Evolutionary conservation across 129 eudicot genomes (phyloP).

Genomic region (Artemisia tridentata): DNA sequence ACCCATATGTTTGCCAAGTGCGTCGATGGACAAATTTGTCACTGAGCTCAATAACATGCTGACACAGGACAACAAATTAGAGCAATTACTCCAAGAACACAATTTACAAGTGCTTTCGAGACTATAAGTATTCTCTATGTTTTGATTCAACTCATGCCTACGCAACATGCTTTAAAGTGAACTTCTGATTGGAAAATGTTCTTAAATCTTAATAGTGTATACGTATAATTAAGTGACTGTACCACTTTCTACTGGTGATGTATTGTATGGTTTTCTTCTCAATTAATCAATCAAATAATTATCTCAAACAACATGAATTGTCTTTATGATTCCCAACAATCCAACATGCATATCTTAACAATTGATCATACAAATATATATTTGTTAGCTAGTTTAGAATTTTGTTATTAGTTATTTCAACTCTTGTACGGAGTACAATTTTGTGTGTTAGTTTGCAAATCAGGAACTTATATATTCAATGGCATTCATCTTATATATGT

Average conservation of each 20-base stretch:
- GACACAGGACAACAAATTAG: slow-evolving; percentile 10
- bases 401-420: too few species aligned
- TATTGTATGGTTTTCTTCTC: neutral
- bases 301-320: too few species aligned
- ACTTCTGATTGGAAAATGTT: neutral
- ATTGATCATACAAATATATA: too few species aligned
- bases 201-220: neutral
- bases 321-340: too few species aligned
- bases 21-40: slow-evolving; percentile 47
- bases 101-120: neutral
- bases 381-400: too few species aligned
- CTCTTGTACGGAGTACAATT: too few species aligned
- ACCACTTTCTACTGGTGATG: neutral
- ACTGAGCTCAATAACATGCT: slow-evolving; percentile 45
- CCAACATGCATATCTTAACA: too few species aligned
- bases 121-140: neutral
- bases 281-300: slow-evolving; percentile 1
- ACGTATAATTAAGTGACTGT: slow-evolving; percentile 16
- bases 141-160: neutral
- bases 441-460: too few species aligned
- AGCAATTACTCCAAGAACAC: neutral
- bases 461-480: too few species aligned
- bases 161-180: neutral
- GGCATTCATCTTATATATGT: too few species aligned
- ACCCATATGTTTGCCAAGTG: slow-evolving; percentile 53